Conservation (phyloP, 768 basidiomycete genomes). For the Vararia minispora region DNA sequence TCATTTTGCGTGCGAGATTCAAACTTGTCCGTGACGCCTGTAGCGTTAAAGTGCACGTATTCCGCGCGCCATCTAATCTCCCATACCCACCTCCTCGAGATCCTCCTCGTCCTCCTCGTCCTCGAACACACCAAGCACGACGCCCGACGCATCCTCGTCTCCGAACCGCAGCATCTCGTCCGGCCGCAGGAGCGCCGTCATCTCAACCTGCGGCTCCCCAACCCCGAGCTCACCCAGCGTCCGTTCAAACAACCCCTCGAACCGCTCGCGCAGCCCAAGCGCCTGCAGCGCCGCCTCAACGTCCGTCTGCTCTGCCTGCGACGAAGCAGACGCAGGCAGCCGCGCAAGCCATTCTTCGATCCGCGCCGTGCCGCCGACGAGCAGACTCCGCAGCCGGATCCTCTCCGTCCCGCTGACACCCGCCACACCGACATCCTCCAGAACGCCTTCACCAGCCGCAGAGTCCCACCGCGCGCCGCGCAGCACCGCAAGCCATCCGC, state of each 20-base stretch:
- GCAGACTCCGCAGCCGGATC: conserved; percentile 56
- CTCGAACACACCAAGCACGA: too few species aligned
- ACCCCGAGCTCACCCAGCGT: conserved; percentile 43
- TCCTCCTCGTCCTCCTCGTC: too few species aligned
- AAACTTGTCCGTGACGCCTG: too few species aligned
- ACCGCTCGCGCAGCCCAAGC: conserved; percentile 46
- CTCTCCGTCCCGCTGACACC: conserved; percentile 60
- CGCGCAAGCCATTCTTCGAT: conserved; percentile 61
- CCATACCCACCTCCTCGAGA: too few species aligned
- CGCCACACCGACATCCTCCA: conserved; percentile 26
- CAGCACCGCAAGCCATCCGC: conserved; percentile 61
- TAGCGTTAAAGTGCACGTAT: too few species aligned
- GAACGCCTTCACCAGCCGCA: conserved; percentile 25
- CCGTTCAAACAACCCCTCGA: conserved; percentile 50
- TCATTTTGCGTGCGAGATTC: too few species aligned
- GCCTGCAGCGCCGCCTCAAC: conserved; percentile 30
- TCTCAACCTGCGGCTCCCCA: too few species aligned
- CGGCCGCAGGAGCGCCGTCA: too few species aligned
- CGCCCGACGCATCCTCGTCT: too few species aligned
- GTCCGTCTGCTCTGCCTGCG: conserved; percentile 16
- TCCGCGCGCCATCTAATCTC: too few species aligned
- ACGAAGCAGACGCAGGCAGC: too few species aligned
- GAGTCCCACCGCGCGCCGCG: conserved; percentile 60
- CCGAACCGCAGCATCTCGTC: too few species aligned
- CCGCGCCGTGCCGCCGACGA: conserved; percentile 44